Percentiles rank a stretch among this genome's conserved stretches.
These are phyloP conservation scores for Podospora didyma DNA, from an alignment of 495 filamentous ascomycete genomes.

Conservation along the genomic window DNA sequence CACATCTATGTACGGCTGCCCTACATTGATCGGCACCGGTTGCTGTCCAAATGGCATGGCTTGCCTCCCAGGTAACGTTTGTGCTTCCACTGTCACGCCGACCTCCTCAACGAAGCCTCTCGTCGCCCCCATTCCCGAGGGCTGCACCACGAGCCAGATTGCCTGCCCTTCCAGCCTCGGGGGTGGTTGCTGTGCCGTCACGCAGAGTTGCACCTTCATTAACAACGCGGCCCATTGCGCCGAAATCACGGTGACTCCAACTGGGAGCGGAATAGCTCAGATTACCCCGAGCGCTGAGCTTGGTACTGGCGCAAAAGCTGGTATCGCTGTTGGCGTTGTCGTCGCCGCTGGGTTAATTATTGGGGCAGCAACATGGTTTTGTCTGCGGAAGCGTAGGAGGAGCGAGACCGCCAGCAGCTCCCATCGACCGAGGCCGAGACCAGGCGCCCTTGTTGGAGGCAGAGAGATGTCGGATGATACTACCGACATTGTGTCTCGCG, in stretches of 20 bases:
- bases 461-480: constrained; percentile 24
- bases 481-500: constrained; percentile 21
- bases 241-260: constrained; percentile 39
- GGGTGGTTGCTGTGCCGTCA: constrained; percentile 71
- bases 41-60: constrained; percentile 39
- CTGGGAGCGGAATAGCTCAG: constrained; percentile 19
- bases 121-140: constrained; percentile 29
- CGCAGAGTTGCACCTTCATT: constrained; percentile 62
- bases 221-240: constrained; percentile 48
- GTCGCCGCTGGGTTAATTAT: constrained; percentile 27
- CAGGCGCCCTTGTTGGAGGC: constrained; percentile 7
- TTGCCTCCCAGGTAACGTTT: constrained; percentile 26
- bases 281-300: constrained; percentile 15
- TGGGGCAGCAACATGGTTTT: constrained; percentile 33
- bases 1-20: constrained; percentile 39
- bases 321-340: constrained; percentile 40
- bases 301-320: constrained; percentile 37
- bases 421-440: constrained; percentile 1
- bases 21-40: constrained; percentile 33
- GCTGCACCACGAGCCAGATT: constrained; percentile 72
- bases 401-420: constrained; percentile 7
- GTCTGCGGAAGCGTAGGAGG: constrained; percentile 26
- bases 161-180: constrained; percentile 61
- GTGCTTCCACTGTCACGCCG: constrained; percentile 22
- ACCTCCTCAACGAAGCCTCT: constrained; percentile 13